Evolutionary conservation across 176 grass and related monocot genomes (phyloP).

Genomic region (Phyllostachys edulis): DNA sequence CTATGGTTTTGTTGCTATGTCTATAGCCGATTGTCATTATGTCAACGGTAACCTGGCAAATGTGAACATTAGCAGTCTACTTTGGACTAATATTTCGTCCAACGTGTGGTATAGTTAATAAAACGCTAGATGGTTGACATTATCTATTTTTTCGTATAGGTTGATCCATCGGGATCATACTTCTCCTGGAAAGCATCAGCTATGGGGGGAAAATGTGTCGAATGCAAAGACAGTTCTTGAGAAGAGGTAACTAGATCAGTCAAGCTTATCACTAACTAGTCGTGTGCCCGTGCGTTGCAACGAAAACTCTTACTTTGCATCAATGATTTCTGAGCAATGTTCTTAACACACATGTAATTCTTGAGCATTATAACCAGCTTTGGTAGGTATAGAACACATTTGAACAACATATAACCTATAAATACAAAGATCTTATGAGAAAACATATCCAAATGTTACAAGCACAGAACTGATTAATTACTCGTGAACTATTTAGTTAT

Average conservation of each 20-base stretch:
- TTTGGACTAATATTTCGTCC: background rate
- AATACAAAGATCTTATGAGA: no score
- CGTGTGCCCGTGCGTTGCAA: no score
- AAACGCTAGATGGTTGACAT: background rate
- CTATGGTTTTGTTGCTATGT: no score
- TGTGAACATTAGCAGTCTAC: background rate
- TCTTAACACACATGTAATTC: no score
- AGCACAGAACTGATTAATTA: no score
- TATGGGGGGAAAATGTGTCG: constrained; percentile 67
- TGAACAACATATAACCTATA: no score
- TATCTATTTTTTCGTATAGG: constrained; percentile 33
- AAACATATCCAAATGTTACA: no score
- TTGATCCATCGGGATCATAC: constrained; percentile 81
- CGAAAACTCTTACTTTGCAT: no score
- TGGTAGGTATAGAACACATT: no score
- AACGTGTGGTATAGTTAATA: background rate
- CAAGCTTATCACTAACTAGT: background rate
- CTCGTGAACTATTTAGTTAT: no score
- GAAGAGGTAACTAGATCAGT: constrained; percentile 37
- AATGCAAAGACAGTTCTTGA: constrained; percentile 73
- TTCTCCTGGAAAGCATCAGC: constrained; percentile 92
- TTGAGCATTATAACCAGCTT: no score
- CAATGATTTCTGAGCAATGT: no score
- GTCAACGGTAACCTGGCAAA: background rate
- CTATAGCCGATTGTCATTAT: background rate